A percentile compares a stretch with the other conserved stretches of the same genome.
Conservation (phyloP, 805 yeast genomes). For the Candida tammaniensis region DNA sequence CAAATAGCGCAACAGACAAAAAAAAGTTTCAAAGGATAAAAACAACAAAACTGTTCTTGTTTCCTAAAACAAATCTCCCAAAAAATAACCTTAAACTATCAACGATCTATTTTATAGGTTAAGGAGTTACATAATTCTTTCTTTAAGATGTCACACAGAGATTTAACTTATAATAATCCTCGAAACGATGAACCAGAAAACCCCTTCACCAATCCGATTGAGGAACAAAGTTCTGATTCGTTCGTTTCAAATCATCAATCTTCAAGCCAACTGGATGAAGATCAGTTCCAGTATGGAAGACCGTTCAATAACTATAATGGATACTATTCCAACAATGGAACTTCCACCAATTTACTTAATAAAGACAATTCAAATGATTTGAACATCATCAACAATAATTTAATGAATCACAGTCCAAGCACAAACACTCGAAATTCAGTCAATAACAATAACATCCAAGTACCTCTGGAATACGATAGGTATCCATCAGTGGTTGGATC, state of each 20-base stretch:
- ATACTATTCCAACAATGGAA: slow-evolving; percentile 40
- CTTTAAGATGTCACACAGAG: slow-evolving; percentile 29
- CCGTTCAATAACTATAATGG: slow-evolving; percentile 40
- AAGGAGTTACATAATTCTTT: too few species aligned
- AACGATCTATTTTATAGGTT: too few species aligned
- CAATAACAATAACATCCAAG: slow-evolving; percentile 21
- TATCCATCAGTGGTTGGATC: slow-evolving; percentile 63
- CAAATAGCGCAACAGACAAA: too few species aligned
- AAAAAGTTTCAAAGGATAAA: too few species aligned
- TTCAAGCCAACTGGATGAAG: slow-evolving; percentile 17
- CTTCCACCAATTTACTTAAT: slow-evolving; percentile 35
- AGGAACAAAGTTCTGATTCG: slow-evolving; percentile 14
- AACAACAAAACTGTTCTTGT: too few species aligned
- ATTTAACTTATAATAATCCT: slow-evolving; percentile 28
- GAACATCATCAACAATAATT: slow-evolving; percentile 11
- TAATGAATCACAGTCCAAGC: slow-evolving; percentile 9
- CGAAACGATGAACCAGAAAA: slow-evolving; percentile 13
- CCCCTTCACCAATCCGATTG: slow-evolving; percentile 16
- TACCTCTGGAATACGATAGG: slow-evolving; percentile 61
- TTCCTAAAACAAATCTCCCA: too few species aligned
- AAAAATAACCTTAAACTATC: too few species aligned
- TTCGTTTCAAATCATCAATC: slow-evolving; percentile 14
- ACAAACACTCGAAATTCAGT: slow-evolving; percentile 5
- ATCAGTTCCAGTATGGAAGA: slow-evolving; percentile 27
- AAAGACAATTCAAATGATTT: slow-evolving; percentile 13